Evolutionary conservation across 2,329 filamentous ascomycete species (phyloP), one percentile per base, ranked within the genome.

Genomic region (Curvularia sp.): DNA sequence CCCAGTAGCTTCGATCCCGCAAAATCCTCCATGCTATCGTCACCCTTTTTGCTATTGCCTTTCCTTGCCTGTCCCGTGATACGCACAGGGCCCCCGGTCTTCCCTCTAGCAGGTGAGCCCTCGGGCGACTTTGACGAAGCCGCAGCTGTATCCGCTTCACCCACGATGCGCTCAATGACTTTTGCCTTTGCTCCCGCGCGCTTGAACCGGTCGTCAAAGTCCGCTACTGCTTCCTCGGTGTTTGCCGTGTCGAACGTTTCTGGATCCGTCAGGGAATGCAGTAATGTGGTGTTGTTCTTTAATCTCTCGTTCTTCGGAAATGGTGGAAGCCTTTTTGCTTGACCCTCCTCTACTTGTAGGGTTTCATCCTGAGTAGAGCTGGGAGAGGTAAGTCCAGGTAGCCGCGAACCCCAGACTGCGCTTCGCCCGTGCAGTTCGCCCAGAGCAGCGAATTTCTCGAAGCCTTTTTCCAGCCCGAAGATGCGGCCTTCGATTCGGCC

Each of bases 391-490:
- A 35, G 39, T 33, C 13, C 28, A 3, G 41, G 81, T 10, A 93
- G 28, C 53, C 93, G 84, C 60, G 91, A 90, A 12, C 88, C 88
- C 93, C 94, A 98, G n/a, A 98, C 83, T 24, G 90, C 79, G 13
- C 92, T 88, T 70, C 88, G 89, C 44, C 92, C 91, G 68, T 94
- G 89, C 31, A 98, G 78, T 58, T 85, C 84, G 2, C 94, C 94
- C 75, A 92, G 86, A 62, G 92, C 89, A 42, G 90, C 74, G 72
- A 96, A 97, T 79, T 97, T 98, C 69, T 97, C 92, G 69, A 95
- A 98, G 0, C 93, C 94, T 64, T 93, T 95, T 75, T 96, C 90
- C 42, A 98, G 86, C 0, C 94, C 95, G 73, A 98, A 92, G 20
- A 92, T 86, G 51, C 93, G 90, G 60, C 95, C 95, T 83, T 99